phyloP scores from a whole-genome alignment of 495 filamentous ascomycete species.

The Cryomyces minteri region DNA sequence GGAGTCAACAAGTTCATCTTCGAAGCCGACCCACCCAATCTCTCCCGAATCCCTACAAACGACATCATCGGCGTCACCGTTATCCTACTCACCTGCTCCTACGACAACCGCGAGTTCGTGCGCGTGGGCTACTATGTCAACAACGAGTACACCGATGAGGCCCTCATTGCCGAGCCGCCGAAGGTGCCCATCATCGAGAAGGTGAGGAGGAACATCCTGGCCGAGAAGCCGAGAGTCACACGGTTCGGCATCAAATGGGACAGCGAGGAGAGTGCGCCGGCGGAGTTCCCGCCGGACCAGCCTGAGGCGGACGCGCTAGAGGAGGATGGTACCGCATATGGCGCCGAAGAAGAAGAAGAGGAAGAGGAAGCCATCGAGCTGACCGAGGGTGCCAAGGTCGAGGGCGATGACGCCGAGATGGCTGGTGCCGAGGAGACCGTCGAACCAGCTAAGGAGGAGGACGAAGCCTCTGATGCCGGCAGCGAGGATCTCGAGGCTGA shows the following conservation, averaged over 20 bases:
- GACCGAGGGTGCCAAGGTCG: constrained; percentile 27
- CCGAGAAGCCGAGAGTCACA: constrained; percentile 93
- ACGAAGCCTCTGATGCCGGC: constrained; percentile 66
- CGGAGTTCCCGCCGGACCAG: constrained; percentile 93
- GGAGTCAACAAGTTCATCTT: constrained; percentile 98
- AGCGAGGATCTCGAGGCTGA: constrained; percentile 95
- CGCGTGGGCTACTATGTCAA: constrained; percentile 98
- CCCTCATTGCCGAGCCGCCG: constrained; percentile 72
- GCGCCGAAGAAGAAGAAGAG: constrained; percentile 62
- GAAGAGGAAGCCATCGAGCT: constrained; percentile 26
- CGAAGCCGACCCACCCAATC: constrained; percentile 81
- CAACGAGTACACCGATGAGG: constrained; percentile 91
- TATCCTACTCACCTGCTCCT: constrained; percentile 88
- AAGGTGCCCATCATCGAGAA: constrained; percentile 82
- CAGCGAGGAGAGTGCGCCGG: constrained; percentile 82
- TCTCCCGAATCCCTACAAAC: constrained; percentile 72
- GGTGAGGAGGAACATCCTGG: constrained; percentile 77
- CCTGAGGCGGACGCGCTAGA: constrained; percentile 76
- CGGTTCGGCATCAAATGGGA: constrained; percentile 99
- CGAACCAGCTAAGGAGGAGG: constrained; percentile 36
- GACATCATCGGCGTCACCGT: constrained; percentile 96
- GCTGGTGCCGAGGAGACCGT: constrained; percentile 40
- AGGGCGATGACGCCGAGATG: constrained; percentile 65
- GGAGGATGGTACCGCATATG: constrained; percentile 74
- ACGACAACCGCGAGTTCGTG: constrained; percentile 91